Conservation (phyloP, 345 rosid genomes). For the Citrus cavaleriei region DNA sequence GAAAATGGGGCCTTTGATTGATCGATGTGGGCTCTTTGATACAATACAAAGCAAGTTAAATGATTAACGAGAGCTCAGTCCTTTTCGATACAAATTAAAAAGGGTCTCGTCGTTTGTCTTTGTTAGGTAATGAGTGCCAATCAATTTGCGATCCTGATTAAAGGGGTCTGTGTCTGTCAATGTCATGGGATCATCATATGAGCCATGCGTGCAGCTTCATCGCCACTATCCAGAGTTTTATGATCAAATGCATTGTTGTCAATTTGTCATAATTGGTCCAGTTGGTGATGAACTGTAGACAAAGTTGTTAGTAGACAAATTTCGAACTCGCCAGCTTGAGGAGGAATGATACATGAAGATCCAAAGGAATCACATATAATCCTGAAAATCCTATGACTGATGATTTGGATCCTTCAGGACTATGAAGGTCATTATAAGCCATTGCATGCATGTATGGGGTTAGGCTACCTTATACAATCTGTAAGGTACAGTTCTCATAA, state of each 20-base stretch:
- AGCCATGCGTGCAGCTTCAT: not conserved
- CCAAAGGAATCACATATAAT: too few species aligned
- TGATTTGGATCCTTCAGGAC: too few species aligned
- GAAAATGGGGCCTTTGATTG: not conserved
- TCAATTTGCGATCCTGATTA: not conserved
- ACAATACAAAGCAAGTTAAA: not conserved
- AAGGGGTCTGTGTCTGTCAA: not conserved
- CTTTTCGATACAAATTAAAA: not conserved
- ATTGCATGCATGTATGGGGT: too few species aligned
- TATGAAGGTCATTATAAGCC: too few species aligned
- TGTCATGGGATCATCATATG: not conserved
- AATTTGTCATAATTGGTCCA: not conserved
- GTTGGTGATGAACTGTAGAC: not conserved
- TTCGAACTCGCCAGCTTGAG: too few species aligned
- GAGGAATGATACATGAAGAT: too few species aligned
- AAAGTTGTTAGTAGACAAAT: too few species aligned
- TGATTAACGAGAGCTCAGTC: not conserved
- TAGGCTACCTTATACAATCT: too few species aligned
- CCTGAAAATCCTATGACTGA: too few species aligned
- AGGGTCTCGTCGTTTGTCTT: not conserved
- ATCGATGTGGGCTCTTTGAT: not conserved
- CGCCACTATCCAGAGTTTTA: not conserved
- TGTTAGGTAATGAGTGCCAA: conserved; percentile 1
- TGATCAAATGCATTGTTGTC: not conserved
- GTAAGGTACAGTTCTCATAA: too few species aligned